Evolutionary conservation across 371 early-diverging fungal genomes (phyloP).

Genomic region (Circinella umbellata): DNA sequence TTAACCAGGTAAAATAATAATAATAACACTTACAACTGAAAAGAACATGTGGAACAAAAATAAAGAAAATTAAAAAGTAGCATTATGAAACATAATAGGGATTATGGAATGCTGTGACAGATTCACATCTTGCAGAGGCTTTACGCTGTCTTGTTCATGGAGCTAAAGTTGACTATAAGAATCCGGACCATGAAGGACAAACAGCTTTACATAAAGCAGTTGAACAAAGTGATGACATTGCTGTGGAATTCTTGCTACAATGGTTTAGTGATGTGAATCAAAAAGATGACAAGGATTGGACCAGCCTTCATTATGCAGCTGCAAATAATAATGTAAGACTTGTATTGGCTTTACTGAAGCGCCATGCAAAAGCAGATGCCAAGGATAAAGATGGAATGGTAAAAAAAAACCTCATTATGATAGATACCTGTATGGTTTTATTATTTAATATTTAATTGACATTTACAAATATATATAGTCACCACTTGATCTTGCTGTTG

Average conservation of each 20-base stretch:
- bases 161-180: constrained; percentile 74
- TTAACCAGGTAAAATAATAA: constrained; percentile 28
- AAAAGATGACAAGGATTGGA: constrained; percentile 68
- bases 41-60: too few relatives aligned
- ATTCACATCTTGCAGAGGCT: constrained; percentile 61
- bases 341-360: constrained; percentile 67
- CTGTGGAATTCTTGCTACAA: constrained; percentile 72
- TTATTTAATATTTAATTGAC: too few relatives aligned
- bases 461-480: constrained; percentile 35
- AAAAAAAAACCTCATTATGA: neutral
- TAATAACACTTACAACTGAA: neutral
- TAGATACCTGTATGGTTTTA: too few relatives aligned
- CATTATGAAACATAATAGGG: constrained; percentile 19
- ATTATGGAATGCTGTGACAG: constrained; percentile 63
- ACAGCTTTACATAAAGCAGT: constrained; percentile 72
- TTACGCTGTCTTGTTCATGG: constrained; percentile 72
- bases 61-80: too few relatives aligned
- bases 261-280: constrained; percentile 72
- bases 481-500: constrained; percentile 75
- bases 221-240: constrained; percentile 56
- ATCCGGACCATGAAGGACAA: constrained; percentile 52
- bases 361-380: constrained; percentile 71
- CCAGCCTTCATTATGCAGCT: constrained; percentile 81
- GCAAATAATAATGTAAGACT: constrained; percentile 67
- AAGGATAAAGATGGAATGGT: constrained; percentile 62